Conservation (phyloP, 345 rosid genomes). For the Carallia brachiata region DNA sequence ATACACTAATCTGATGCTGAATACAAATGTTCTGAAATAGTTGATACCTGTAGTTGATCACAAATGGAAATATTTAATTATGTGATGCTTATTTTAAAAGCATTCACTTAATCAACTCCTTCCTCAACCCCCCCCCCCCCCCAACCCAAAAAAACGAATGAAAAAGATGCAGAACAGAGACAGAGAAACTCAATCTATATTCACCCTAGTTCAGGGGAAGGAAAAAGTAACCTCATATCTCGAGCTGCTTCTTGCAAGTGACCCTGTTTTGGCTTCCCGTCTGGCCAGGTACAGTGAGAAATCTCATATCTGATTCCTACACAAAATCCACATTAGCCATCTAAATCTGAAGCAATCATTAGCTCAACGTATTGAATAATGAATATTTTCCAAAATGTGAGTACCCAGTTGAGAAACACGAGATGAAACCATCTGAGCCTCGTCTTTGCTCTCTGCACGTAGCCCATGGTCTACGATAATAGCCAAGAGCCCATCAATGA, state of each 20-base stretch:
- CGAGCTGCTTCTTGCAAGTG: conserved; percentile 93
- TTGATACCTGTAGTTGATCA: conserved; percentile 52
- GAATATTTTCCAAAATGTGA: conserved; percentile 8
- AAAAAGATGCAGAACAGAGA: not conserved
- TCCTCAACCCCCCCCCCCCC: too few species aligned
- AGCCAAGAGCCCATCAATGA: conserved; percentile 80
- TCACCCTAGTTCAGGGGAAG: not conserved
- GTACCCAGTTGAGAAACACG: conserved; percentile 83
- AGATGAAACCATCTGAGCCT: conserved; percentile 53
- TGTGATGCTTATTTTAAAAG: not conserved
- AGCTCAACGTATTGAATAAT: not conserved
- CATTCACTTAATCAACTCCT: too few species aligned
- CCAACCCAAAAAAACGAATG: not conserved
- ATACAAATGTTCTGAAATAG: conserved; percentile 61
- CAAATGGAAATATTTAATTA: conserved; percentile 4
- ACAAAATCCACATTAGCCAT: conserved; percentile 32
- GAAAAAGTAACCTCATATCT: conserved; percentile 57
- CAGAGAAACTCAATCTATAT: not conserved
- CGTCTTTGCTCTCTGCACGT: conserved; percentile 70
- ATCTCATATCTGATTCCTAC: conserved; percentile 92
- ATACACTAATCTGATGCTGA: conserved; percentile 52
- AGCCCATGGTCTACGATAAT: conserved; percentile 83
- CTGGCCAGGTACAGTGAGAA: conserved; percentile 67
- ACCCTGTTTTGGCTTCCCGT: conserved; percentile 81
- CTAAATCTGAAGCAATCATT: conserved; percentile 13